phyloP scores from a whole-genome alignment of 352 stramenopile genomes.

The Lagenidium sp. region DNA sequence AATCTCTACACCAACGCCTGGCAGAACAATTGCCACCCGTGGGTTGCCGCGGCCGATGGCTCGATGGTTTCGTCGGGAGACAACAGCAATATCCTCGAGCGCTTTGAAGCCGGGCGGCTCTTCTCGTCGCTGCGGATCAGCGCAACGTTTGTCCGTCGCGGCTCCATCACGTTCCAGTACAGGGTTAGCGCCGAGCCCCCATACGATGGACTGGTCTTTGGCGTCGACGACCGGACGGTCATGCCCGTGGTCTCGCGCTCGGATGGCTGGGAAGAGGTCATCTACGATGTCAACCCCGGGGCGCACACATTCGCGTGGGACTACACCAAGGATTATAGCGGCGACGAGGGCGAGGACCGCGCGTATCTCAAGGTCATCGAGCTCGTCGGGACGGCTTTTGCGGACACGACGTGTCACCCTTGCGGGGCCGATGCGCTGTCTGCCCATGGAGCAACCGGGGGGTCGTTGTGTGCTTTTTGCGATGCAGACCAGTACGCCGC shows the following conservation, averaged over 20 bases:
- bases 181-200: constrained; percentile 58
- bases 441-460: constrained; percentile 60
- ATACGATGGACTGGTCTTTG: constrained; percentile 72
- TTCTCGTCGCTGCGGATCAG: constrained; percentile 71
- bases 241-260: constrained; percentile 48
- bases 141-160: constrained; percentile 65
- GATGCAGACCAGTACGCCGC: constrained; percentile 69
- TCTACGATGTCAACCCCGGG: constrained; percentile 39
- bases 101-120: constrained; percentile 49
- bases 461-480: constrained; percentile 73
- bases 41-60: constrained; percentile 42
- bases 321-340: constrained; percentile 72
- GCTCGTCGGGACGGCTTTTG: constrained; percentile 67
- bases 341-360: constrained; percentile 58
- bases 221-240: constrained; percentile 51
- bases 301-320: constrained; percentile 72
- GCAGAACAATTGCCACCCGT: constrained; percentile 68
- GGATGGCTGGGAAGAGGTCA: constrained; percentile 59
- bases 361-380: constrained; percentile 74
- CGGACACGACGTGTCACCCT: constrained; percentile 61
- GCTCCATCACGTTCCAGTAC: constrained; percentile 72
- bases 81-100: constrained; percentile 62
- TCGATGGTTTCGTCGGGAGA: constrained; percentile 53
- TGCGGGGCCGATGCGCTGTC: constrained; percentile 73
- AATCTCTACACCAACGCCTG: constrained; percentile 72